These are phyloP conservation scores for Quercus mongolica DNA, from an alignment of 306 rosid species.

Conservation along the genomic window DNA sequence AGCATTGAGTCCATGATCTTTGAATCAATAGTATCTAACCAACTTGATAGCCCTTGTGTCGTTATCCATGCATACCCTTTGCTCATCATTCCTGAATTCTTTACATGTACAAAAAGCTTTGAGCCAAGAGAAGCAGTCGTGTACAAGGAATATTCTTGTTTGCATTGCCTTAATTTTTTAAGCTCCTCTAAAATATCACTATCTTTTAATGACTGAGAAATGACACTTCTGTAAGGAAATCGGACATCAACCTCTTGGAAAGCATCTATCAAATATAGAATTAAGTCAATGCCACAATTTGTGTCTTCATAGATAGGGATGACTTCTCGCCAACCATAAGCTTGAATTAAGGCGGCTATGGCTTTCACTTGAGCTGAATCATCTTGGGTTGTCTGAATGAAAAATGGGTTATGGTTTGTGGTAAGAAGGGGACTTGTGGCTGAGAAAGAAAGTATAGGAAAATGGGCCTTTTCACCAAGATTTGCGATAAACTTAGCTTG, in stretches of 20 bases:
- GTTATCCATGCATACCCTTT: slow-evolving; percentile 26
- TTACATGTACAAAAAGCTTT: slow-evolving; percentile 17
- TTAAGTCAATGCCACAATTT: slow-evolving; percentile 28
- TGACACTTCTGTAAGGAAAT: slow-evolving; percentile 11
- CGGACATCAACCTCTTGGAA: slow-evolving; percentile 10
- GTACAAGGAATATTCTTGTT: slow-evolving; percentile 28
- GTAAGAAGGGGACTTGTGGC: slow-evolving; percentile 37
- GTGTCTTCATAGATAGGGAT: slow-evolving; percentile 35
- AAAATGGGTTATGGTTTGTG: slow-evolving; percentile 19
- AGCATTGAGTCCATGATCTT: slow-evolving; percentile 27
- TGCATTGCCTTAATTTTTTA: neutral
- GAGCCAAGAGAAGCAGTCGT: slow-evolving; percentile 21
- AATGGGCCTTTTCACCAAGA: slow-evolving; percentile 15
- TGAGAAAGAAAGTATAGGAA: slow-evolving; percentile 27
- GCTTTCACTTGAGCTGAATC: slow-evolving; percentile 24
- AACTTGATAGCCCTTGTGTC: slow-evolving; percentile 17
- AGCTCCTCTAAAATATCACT: slow-evolving; percentile 8
- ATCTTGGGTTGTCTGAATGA: slow-evolving; percentile 26
- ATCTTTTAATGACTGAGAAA: slow-evolving; percentile 9
- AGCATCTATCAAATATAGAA: slow-evolving; percentile 26
- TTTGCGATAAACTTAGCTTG: slow-evolving; percentile 25
- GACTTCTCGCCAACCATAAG: slow-evolving; percentile 30
- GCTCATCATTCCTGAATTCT: slow-evolving; percentile 14
- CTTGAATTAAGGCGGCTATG: slow-evolving; percentile 19
- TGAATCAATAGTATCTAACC: neutral